Percentiles rank a stretch among this genome's conserved stretches.
phyloP scores from a whole-genome alignment of 192 early-diverging fungal species.

The Chytriomyces confervae region DNA sequence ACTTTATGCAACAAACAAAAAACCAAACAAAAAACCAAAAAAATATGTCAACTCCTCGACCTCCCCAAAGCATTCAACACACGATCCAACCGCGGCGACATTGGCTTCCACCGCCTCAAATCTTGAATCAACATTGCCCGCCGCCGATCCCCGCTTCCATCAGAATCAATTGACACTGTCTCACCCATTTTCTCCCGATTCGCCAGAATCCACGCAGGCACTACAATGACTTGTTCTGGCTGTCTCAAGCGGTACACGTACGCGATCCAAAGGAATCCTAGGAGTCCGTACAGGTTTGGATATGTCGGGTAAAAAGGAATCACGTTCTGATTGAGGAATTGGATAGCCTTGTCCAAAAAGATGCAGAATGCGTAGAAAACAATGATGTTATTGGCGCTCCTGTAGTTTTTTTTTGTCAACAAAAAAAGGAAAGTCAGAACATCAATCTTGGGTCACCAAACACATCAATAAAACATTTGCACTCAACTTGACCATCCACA shows the following conservation, averaged over 20 bases:
- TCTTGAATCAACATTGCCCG: neutral
- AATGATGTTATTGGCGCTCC: conserved; percentile 2
- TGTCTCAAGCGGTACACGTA: conserved; percentile 11
- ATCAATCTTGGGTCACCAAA: neutral
- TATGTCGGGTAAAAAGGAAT: conserved; percentile 24
- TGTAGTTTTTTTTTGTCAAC: neutral
- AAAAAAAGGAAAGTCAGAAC: too few relatives aligned
- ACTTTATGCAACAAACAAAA: too few relatives aligned
- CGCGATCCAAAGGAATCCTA: conserved; percentile 5
- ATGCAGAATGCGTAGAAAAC: neutral
- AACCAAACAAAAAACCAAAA: too few relatives aligned
- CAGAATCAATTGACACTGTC: neutral
- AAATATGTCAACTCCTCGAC: too few relatives aligned
- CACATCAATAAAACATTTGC: neutral
- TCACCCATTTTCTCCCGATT: neutral
- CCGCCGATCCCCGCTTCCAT: neutral
- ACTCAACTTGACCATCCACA: neutral
- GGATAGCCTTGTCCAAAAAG: neutral
- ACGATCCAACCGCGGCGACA: too few relatives aligned
- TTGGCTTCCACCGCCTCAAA: neutral
- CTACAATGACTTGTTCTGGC: conserved; percentile 17
- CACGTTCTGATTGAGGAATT: neutral
- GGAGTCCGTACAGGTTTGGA: neutral
- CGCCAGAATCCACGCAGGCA: neutral
- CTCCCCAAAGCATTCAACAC: too few relatives aligned